These are phyloP conservation scores for Didymella pinodella DNA, from an alignment of 2,329 filamentous ascomycete genomes.

Conservation along the genomic window DNA sequence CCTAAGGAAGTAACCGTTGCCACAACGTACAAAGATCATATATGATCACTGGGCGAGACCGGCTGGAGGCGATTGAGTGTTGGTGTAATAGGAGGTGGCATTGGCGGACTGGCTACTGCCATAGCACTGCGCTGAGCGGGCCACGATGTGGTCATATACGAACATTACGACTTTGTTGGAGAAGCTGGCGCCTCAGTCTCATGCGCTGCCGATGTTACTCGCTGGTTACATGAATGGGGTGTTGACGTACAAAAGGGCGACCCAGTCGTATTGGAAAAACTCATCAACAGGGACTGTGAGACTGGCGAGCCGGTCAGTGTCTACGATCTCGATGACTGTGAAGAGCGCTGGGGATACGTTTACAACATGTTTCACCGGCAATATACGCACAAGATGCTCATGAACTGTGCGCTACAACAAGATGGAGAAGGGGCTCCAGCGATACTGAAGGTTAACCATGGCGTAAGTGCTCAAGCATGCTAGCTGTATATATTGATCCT, in stretches of 20 bases:
- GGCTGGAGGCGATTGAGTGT: constrained; percentile 40
- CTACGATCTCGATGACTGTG: constrained; percentile 70
- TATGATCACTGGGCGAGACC: constrained; percentile 16
- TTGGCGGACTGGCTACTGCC: constrained; percentile 61
- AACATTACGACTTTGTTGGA: constrained; percentile 69
- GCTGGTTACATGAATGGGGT: constrained; percentile 73
- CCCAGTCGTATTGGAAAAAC: constrained; percentile 68
- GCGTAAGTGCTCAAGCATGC: constrained; percentile 46
- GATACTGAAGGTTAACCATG: constrained; percentile 64
- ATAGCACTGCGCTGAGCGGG: constrained; percentile 62
- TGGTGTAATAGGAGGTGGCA: constrained; percentile 60
- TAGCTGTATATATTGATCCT: background rate
- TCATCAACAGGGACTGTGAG: constrained; percentile 75
- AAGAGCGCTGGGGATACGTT: constrained; percentile 68
- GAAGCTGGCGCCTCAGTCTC: constrained; percentile 63
- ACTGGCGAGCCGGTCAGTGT: constrained; percentile 71
- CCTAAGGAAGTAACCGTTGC: background rate
- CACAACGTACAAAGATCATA: background rate
- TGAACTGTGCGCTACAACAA: constrained; percentile 63
- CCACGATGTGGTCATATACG: constrained; percentile 69
- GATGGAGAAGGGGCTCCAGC: constrained; percentile 63
- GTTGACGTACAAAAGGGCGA: constrained; percentile 70
- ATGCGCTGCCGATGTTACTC: constrained; percentile 73
- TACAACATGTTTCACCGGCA: constrained; percentile 74
- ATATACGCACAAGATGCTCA: constrained; percentile 73